Evolutionary conservation across 257 asterid species (phyloP), one percentile per base, ranked within the genome.

Genomic region (Buddleja alternifolia): DNA sequence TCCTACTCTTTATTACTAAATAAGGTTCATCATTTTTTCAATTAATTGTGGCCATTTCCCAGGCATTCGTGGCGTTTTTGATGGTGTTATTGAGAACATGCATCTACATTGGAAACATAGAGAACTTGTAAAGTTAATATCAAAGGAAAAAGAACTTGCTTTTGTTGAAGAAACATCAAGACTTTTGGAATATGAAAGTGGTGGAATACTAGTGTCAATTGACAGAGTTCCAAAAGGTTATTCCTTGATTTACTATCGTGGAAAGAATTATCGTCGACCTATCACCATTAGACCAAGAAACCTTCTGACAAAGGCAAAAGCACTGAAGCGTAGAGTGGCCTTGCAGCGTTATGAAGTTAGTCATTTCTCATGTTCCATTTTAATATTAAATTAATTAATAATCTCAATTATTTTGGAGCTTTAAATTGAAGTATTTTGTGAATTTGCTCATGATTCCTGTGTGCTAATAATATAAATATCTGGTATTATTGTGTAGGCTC

Each of bases 1-100:
- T 29, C 34, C 34, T 29, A 29, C 5, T 29, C 34, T 29, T 29
- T 29, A 5, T 1, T 29, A 29, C 34, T 5, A 29, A 5, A 29
- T 29, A 29, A 5, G 2, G 34, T 29, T 29, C 2, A 1, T 29
- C 34, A 5, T 29, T 29, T 29, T 29, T 5, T 29, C 2, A 29
- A 29, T 10, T 7, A 32, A 20, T 59, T 69, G 64, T 74, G 69
- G 51, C 65, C 40, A 40, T 79, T 57, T 72, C 45, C 62, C 78
- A 90, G 97, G 97, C n/a, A 89, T 93, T 75, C 96, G 96, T 55
- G 97, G 99, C 10, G 90, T 93, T 64, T 90, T 93, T 81, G 99
- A 93, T 77, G 99, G 99, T 77, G 97, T 90, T 74, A 87, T 93
- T 66, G 99, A 90, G 83, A 93, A 93, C 85, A 93, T 93, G 99